phyloP scores from a whole-genome alignment of 1,284 basidiomycete species.

The Leccinum variabile region DNA sequence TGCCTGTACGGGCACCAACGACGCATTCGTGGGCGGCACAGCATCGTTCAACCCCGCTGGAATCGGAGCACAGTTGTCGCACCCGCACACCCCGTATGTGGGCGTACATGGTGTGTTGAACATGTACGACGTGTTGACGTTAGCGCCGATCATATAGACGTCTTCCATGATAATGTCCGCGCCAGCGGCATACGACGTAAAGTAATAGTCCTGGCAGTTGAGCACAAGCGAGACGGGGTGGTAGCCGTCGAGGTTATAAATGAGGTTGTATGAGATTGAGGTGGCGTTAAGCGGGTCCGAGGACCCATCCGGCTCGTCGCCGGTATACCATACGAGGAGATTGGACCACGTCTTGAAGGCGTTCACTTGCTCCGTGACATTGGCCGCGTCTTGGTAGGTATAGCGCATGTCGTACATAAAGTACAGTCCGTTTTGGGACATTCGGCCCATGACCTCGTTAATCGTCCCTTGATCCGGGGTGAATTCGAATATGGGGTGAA shows the following conservation, averaged over 20 bases:
- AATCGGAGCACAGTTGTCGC: conserved; percentile 50
- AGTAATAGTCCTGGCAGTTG: conserved; percentile 74
- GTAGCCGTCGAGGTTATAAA: conserved; percentile 69
- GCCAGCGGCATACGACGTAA: conserved; percentile 57
- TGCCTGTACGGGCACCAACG: conserved; percentile 21
- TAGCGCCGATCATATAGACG: conserved; percentile 63
- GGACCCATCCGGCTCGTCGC: conserved; percentile 73
- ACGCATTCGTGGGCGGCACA: conserved; percentile 31
- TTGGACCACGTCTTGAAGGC: conserved; percentile 64
- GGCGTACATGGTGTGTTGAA: conserved; percentile 58
- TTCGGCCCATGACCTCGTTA: conserved; percentile 54
- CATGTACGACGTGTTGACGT: conserved; percentile 60
- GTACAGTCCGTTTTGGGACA: conserved; percentile 70
- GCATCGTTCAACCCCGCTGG: conserved; percentile 30
- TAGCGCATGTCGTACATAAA: conserved; percentile 79
- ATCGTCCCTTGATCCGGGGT: conserved; percentile 51
- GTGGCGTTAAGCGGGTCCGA: conserved; percentile 67
- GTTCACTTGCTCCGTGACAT: conserved; percentile 66
- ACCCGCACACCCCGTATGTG: conserved; percentile 71
- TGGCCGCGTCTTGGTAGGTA: conserved; percentile 58
- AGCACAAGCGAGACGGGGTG: conserved; percentile 78
- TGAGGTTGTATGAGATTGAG: conserved; percentile 54
- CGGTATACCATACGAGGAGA: conserved; percentile 75
- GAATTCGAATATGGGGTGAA: conserved; percentile 68
- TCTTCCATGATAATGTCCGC: conserved; percentile 64